Evolutionary conservation across 768 basidiomycete genomes (phyloP), one percentile per base, ranked within the genome.

Genomic region (Xerocomellus chrysenteron): DNA sequence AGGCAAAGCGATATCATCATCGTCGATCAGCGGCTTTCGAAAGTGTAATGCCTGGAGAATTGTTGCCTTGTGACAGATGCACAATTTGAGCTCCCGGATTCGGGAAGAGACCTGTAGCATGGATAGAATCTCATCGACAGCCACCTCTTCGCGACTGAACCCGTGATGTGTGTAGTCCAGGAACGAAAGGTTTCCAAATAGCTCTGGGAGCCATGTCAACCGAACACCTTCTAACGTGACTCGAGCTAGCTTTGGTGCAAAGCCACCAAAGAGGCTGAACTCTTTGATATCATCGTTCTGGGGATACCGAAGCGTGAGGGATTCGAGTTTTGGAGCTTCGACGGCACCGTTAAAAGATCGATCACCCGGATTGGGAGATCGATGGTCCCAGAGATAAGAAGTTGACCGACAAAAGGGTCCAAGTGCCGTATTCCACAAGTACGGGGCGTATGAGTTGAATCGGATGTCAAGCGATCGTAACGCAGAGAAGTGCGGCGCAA

Each of bases 121-220:
- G 28, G 75, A 74, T 40, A 86, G 63, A 45, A 88, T 73, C 63
- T 90, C 87, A 30, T 76, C 65, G 10, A 83, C 76, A 3, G 85
- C 82, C 52, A 80, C 76, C 56, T 79, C 72, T 5, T 83, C 87
- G 19, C 68, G 70, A 39, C 79, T 86, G 70, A 88, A 87, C 21
- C 84, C 82, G 56, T 88, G 87, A 61, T 90, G 87, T 1, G 84
- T 83, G 61, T 88, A 90, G 68, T 89, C 84, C 42, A 90, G 76
- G 63, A 75, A 81, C 7, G 79, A 80, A 43, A 90, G 74, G 65
- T 85, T 84, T 39, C 74, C 73, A 62, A 84, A 89, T 35, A 89
- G 73, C 11, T 80, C 80, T 35, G 86, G 82, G 13, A 79, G 66
- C 86, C 87, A 88, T 4, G 77, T 70, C 50, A 90, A 67, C 56